Conservation (phyloP, 495 filamentous ascomycete genomes). For the Aspergillus homomorphus region DNA sequence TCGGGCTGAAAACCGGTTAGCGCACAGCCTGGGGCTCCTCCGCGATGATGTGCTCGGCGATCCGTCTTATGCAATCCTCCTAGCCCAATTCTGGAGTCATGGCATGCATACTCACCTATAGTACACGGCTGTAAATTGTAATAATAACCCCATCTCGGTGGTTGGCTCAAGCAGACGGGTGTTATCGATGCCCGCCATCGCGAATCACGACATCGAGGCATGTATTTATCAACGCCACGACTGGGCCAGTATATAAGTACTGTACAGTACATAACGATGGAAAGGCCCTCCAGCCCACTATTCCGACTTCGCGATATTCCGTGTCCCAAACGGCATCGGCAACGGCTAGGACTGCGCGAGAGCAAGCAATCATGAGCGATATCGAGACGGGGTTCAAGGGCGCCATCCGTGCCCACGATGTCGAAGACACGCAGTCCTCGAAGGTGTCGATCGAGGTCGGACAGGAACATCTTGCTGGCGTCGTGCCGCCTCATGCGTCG, state of each 20-base stretch:
- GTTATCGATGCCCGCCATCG: background rate
- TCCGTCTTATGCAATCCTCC: conserved; percentile 17
- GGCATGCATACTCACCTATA: background rate
- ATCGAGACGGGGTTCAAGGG: conserved; percentile 18
- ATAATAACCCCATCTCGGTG: conserved; percentile 1
- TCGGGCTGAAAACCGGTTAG: background rate
- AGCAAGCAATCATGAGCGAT: conserved; percentile 13
- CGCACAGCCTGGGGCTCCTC: conserved; percentile 7
- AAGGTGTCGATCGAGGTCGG: conserved; percentile 16
- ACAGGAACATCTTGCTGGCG: conserved; percentile 24
- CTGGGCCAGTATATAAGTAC: background rate
- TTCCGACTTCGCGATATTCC: background rate
- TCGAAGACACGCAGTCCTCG: conserved; percentile 12
- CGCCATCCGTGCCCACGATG: background rate
- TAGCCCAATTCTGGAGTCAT: conserved; percentile 5
- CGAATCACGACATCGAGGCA: conserved; percentile 2
- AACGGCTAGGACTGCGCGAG: background rate
- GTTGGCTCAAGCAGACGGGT: conserved; percentile 7
- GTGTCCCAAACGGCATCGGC: no score
- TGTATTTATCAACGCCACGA: background rate
- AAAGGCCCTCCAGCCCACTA: background rate
- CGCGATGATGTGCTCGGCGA: conserved; percentile 27
- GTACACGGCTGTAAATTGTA: background rate
- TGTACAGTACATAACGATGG: background rate
- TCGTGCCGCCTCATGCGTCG: conserved; percentile 24